Conservation (phyloP, 768 basidiomycete genomes). For the Lentinula lateritia region DNA sequence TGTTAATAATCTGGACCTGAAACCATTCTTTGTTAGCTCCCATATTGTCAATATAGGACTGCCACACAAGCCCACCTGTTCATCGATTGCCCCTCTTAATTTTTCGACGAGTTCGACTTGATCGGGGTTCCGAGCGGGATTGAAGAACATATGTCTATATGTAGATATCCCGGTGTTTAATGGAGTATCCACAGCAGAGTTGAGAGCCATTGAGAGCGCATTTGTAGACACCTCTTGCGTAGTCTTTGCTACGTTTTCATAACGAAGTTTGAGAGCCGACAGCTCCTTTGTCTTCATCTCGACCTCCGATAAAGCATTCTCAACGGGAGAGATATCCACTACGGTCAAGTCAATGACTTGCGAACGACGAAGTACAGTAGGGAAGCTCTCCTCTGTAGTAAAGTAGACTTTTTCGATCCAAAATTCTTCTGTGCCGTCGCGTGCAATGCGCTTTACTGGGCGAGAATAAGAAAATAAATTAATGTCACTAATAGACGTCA, state of each 20-base stretch:
- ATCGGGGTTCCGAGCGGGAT: slow-evolving; percentile 61
- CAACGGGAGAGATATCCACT: slow-evolving; percentile 79
- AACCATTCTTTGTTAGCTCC: background rate
- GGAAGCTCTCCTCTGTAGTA: slow-evolving; percentile 85
- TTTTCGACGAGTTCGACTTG: slow-evolving; percentile 67
- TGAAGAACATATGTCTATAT: slow-evolving; percentile 76
- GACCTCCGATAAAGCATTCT: slow-evolving; percentile 78
- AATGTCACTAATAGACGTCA: slow-evolving; percentile 51
- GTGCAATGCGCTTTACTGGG: slow-evolving; percentile 55
- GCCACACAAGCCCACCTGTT: slow-evolving; percentile 52
- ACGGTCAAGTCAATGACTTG: slow-evolving; percentile 71
- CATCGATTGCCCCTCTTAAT: slow-evolving; percentile 70
- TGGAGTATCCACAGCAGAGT: slow-evolving; percentile 81
- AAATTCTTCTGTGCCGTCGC: slow-evolving; percentile 64
- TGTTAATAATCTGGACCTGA: slow-evolving; percentile 76
- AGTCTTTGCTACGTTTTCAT: slow-evolving; percentile 74
- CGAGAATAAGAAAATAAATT: slow-evolving; percentile 77
- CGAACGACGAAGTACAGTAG: slow-evolving; percentile 85
- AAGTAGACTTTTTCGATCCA: slow-evolving; percentile 90
- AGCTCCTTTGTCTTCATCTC: slow-evolving; percentile 78
- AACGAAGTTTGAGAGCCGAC: slow-evolving; percentile 59
- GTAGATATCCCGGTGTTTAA: slow-evolving; percentile 69
- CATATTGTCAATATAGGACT: background rate
- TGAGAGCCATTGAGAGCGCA: slow-evolving; percentile 79
- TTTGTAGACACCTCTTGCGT: slow-evolving; percentile 71